Conservation (phyloP, 345 rosid genomes). For the Geranium rotundifolium region DNA sequence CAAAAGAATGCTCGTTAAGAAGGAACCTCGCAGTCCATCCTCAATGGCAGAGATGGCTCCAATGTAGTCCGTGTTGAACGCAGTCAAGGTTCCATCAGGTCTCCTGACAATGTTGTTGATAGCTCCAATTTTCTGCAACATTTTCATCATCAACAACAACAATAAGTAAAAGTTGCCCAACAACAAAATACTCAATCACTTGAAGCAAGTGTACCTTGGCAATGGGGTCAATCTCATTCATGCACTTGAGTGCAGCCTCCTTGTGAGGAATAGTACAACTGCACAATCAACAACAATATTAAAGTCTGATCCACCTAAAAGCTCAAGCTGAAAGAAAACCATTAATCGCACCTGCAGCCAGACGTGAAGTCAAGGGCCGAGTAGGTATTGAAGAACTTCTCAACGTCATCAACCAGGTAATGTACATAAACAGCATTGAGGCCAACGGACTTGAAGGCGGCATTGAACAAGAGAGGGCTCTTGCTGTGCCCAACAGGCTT, state of each 20-base stretch:
- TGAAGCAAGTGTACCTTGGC: constrained; percentile 20
- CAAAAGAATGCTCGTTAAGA: too few relatives aligned
- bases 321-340: neutral
- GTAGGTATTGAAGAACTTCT: constrained; percentile 26
- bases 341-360: constrained; percentile 20
- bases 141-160: neutral
- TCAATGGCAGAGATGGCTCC: constrained; percentile 33
- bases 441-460: constrained; percentile 27
- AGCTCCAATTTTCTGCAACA: constrained; percentile 20
- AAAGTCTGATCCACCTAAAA: neutral
- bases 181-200: neutral
- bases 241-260: constrained; percentile 34
- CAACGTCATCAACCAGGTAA: constrained; percentile 31
- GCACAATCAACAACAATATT: neutral
- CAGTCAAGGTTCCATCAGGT: constrained; percentile 25
- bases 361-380: constrained; percentile 25
- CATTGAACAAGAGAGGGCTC: constrained; percentile 35
- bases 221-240: constrained; percentile 32
- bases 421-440: constrained; percentile 30
- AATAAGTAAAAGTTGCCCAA: too few relatives aligned
- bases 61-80: constrained; percentile 30
- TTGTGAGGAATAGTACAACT: constrained; percentile 45
- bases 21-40: constrained; percentile 27
- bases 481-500: constrained; percentile 40
- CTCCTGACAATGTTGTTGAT: constrained; percentile 26